Evolutionary conservation across 2,329 filamentous ascomycete species (phyloP).

Genomic region (Helotiales sp.): DNA sequence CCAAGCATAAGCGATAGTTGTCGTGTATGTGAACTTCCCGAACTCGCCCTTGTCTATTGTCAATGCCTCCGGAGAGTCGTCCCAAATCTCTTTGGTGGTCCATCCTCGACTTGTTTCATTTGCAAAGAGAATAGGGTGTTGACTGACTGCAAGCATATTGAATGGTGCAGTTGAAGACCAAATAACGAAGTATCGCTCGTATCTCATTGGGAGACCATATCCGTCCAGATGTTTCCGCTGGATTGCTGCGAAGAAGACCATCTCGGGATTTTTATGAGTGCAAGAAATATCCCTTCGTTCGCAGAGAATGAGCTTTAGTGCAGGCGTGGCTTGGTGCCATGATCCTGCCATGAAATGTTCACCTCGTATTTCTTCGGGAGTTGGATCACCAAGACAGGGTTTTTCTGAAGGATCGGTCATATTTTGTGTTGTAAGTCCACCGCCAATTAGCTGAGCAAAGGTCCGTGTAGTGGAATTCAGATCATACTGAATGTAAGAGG

Average conservation of each 20-base stretch:
- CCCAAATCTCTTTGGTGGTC: slow-evolving; percentile 37
- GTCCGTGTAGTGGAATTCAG: slow-evolving; percentile 30
- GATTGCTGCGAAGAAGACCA: slow-evolving; percentile 38
- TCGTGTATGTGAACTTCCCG: slow-evolving; percentile 41
- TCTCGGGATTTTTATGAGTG: slow-evolving; percentile 22
- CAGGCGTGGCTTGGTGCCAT: slow-evolving; percentile 42
- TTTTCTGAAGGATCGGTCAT: slow-evolving; percentile 21
- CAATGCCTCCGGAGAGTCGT: slow-evolving; percentile 26
- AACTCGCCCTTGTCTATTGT: slow-evolving; percentile 22
- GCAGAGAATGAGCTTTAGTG: slow-evolving; percentile 39
- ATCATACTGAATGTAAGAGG: slow-evolving; percentile 41
- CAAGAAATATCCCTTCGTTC: slow-evolving; percentile 31
- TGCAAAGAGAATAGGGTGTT: slow-evolving; percentile 36
- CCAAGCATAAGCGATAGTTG: slow-evolving; percentile 41
- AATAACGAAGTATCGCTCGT: slow-evolving; percentile 40
- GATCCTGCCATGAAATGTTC: slow-evolving; percentile 22
- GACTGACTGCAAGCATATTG: slow-evolving; percentile 37
- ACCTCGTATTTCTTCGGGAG: slow-evolving; percentile 8
- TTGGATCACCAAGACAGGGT: slow-evolving; percentile 23
- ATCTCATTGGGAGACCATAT: slow-evolving; percentile 37
- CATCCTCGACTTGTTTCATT: slow-evolving; percentile 40
- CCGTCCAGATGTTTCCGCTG: slow-evolving; percentile 40
- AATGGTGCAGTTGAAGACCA: slow-evolving; percentile 39
- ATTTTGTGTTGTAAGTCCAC: slow-evolving; percentile 27
- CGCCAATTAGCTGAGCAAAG: slow-evolving; percentile 26